A percentile compares a stretch with the other conserved stretches of the same genome.
phyloP scores from a whole-genome alignment of 2,329 filamentous ascomycete genomes.

The Orbilia oligospora region DNA sequence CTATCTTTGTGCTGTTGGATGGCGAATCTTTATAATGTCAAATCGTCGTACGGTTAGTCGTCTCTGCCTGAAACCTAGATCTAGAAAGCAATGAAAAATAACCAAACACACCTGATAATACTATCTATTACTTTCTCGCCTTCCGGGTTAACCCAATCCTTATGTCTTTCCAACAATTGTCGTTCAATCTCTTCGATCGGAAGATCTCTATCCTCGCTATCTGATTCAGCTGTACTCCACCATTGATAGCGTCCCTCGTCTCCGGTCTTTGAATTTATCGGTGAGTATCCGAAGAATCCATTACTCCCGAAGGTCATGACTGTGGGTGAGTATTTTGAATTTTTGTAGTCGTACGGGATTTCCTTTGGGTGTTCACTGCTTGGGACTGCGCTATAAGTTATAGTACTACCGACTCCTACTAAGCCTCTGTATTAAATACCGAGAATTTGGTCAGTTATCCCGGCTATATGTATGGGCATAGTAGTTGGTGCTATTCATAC shows the following conservation, averaged over 20 bases:
- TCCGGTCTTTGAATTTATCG: constrained; percentile 41
- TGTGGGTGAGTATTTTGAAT: constrained; percentile 43
- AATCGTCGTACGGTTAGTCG: background rate
- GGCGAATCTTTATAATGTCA: constrained; percentile 8
- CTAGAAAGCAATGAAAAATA: background rate
- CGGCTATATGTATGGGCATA: background rate
- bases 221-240: constrained; percentile 59
- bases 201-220: constrained; percentile 40
- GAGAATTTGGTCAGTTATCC: background rate
- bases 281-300: constrained; percentile 58
- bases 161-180: constrained; percentile 49
- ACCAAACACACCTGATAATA: constrained; percentile 32
- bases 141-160: constrained; percentile 49
- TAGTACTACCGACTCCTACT: constrained; percentile 45
- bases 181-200: constrained; percentile 51
- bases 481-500: background rate
- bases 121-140: constrained; percentile 45
- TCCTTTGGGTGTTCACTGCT: constrained; percentile 48
- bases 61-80: background rate
- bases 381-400: constrained; percentile 47
- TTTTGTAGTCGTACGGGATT: constrained; percentile 57
- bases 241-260: constrained; percentile 55
- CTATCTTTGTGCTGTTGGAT: constrained; percentile 51
- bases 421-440: constrained; percentile 21
- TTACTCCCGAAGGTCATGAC: constrained; percentile 58